These are phyloP conservation scores for Magnaporthiopsis rhizophila DNA, from an alignment of 2,329 filamentous ascomycete species.

Conservation along the genomic window DNA sequence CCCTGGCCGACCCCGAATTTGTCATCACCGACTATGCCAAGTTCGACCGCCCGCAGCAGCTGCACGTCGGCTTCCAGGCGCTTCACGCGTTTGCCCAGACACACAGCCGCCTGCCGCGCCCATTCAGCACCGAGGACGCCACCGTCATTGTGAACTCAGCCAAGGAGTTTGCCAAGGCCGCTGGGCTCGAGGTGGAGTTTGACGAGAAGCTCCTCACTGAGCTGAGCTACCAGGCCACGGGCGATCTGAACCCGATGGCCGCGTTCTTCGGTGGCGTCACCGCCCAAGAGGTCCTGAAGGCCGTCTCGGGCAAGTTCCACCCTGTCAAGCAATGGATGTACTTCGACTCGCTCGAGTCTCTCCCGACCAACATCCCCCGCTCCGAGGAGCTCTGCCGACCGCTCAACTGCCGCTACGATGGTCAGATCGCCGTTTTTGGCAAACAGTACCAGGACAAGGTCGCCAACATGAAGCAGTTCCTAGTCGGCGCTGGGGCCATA, in stretches of 20 bases:
- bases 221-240: conserved; percentile 86
- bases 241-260: conserved; percentile 85
- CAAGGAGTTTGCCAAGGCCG: conserved; percentile 63
- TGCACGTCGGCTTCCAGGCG: conserved; percentile 89
- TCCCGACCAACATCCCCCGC: conserved; percentile 66
- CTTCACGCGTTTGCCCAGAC: conserved; percentile 75
- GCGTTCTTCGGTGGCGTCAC: conserved; percentile 91
- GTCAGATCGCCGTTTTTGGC: conserved; percentile 94
- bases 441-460: conserved; percentile 92
- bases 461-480: conserved; percentile 80
- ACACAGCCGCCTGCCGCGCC: conserved; percentile 68
- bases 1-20: conserved; percentile 81
- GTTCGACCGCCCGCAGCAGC: conserved; percentile 86
- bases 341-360: conserved; percentile 94
- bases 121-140: conserved; percentile 81
- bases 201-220: conserved; percentile 91
- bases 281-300: conserved; percentile 92
- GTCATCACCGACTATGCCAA: conserved; percentile 95
- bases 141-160: conserved; percentile 67
- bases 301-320: conserved; percentile 94
- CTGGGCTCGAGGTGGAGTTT: conserved; percentile 73
- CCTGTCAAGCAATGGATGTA: conserved; percentile 96
- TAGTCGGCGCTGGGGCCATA: conserved; percentile 94
- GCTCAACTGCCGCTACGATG: conserved; percentile 79
- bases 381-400: conserved; percentile 87